Conservation (phyloP, 345 rosid species). For the Laguncularia racemosa region DNA sequence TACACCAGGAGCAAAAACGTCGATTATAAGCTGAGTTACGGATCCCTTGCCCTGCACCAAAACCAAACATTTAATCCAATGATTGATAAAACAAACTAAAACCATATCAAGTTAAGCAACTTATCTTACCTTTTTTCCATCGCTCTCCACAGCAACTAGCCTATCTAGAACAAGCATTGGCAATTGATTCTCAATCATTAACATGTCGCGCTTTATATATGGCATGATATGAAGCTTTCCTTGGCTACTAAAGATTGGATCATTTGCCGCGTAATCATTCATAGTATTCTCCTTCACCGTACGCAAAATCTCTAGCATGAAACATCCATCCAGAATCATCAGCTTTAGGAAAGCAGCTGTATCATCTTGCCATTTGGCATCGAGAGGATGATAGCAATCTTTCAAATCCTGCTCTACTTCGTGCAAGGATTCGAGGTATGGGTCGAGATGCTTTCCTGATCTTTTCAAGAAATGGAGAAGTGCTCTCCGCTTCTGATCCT, state of each 20-base stretch:
- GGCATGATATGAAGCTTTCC: constrained; percentile 32
- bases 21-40: constrained; percentile 26
- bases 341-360: constrained; percentile 17
- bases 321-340: constrained; percentile 48
- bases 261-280: constrained; percentile 26
- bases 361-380: constrained; percentile 12
- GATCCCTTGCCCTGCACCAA: constrained; percentile 22
- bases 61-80: not conserved
- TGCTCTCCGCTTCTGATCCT: constrained; percentile 34
- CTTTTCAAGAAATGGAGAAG: constrained; percentile 28
- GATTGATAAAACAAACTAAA: too few relatives aligned
- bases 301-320: constrained; percentile 40
- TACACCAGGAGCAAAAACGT: constrained; percentile 22
- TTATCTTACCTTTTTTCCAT: constrained; percentile 14
- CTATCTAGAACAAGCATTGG: constrained; percentile 27
- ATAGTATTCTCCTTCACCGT: not conserved
- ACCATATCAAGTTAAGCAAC: too few relatives aligned
- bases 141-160: constrained; percentile 18
- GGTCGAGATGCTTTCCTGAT: constrained; percentile 11
- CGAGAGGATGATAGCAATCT: constrained; percentile 24
- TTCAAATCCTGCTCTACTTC: constrained; percentile 13
- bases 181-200: constrained; percentile 50
- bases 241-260: constrained; percentile 39
- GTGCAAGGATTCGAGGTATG: constrained; percentile 13
- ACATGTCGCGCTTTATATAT: constrained; percentile 36